phyloP scores from a whole-genome alignment of 73 alveolate genomes.

The Symbiodinium pilosum region DNA sequence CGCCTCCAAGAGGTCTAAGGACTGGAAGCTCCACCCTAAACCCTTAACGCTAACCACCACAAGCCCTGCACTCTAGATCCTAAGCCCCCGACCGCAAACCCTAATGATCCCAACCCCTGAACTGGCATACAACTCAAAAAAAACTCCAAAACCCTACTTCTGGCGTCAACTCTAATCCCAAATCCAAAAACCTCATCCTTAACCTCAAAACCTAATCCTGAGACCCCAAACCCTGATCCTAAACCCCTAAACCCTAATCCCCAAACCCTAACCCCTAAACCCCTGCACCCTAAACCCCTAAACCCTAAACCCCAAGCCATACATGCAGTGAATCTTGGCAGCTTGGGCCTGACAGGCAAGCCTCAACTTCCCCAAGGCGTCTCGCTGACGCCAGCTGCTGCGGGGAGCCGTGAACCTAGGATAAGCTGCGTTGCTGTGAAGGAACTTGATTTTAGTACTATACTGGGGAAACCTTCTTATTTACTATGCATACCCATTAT shows the following conservation, averaged over 20 bases:
- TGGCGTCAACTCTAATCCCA: background rate
- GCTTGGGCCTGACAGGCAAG: background rate
- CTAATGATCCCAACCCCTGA: background rate
- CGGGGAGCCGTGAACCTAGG: background rate
- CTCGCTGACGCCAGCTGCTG: background rate
- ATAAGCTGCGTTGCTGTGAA: too few species aligned
- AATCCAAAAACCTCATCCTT: background rate
- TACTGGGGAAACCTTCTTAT: too few species aligned
- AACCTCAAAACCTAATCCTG: background rate
- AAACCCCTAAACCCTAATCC: too few species aligned
- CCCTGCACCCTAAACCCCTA: background rate
- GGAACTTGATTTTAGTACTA: too few species aligned
- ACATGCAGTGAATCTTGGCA: too few species aligned
- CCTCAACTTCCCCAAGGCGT: background rate
- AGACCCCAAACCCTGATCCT: background rate
- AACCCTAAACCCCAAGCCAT: background rate
- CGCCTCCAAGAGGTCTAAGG: background rate
- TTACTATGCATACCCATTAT: too few species aligned
- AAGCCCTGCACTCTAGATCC: background rate
- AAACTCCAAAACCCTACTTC: background rate
- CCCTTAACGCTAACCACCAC: background rate
- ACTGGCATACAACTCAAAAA: background rate
- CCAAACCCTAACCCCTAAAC: background rate
- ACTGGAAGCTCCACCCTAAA: background rate
- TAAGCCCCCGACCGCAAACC: background rate